Evolutionary conservation across 257 asterid genomes (phyloP).

Genomic region (Osmanthus fragrans): DNA sequence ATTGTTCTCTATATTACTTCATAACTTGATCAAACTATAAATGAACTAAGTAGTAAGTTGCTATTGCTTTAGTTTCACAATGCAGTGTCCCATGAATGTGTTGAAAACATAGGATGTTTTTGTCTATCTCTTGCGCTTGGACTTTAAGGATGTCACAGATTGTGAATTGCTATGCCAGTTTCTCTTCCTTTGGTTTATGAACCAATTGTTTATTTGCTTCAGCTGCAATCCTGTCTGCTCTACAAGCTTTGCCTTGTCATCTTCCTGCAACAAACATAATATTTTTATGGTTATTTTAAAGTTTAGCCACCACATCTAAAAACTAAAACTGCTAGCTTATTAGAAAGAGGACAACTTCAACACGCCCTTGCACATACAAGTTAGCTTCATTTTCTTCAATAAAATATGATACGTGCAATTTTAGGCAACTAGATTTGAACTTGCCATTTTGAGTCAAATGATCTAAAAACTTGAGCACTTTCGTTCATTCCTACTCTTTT

Average conservation of each 20-base stretch:
- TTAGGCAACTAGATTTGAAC: no score
- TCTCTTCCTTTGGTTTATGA: constrained; percentile 92
- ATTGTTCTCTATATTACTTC: constrained; percentile 13
- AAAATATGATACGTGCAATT: no score
- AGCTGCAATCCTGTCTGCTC: constrained; percentile 92
- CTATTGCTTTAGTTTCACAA: not conserved
- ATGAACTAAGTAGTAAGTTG: not conserved
- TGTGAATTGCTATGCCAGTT: constrained; percentile 95
- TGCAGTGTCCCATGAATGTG: not conserved
- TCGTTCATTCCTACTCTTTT: no score
- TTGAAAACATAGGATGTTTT: constrained; percentile 1
- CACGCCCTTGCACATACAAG: no score
- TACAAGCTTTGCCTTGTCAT: constrained; percentile 91
- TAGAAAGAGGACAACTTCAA: no score
- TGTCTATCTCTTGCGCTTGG: constrained; percentile 85
- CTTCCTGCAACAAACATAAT: constrained; percentile 55
- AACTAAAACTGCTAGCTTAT: no score
- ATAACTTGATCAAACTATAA: not conserved
- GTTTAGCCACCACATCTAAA: not conserved
- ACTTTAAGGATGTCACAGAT: constrained; percentile 79
- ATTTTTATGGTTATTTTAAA: not conserved
- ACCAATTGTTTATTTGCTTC: constrained; percentile 96
- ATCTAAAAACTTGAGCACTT: no score
- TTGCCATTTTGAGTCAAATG: no score
- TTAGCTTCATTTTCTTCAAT: no score